Conservation (phyloP, 495 filamentous ascomycete species). For the Copromyces sp. region DNA sequence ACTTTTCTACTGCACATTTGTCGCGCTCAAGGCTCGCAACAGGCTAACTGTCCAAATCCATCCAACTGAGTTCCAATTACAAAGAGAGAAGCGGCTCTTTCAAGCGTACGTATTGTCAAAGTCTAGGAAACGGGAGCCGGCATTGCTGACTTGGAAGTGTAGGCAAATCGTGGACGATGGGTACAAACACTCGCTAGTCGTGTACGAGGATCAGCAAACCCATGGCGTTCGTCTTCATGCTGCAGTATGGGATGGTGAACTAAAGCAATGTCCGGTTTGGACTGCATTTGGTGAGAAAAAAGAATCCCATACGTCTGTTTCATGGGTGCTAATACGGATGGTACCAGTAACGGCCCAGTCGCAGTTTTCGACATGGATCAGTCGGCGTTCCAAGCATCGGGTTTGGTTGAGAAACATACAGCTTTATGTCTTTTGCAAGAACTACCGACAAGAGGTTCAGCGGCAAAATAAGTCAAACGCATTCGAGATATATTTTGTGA, state of each 20-base stretch:
- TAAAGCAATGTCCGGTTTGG: conserved; percentile 55
- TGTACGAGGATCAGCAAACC: conserved; percentile 58
- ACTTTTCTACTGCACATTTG: conserved; percentile 66
- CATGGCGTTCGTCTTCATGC: conserved; percentile 48
- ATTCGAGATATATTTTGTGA: conserved; percentile 37
- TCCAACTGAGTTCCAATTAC: conserved; percentile 50
- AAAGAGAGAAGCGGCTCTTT: conserved; percentile 55
- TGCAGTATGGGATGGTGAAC: conserved; percentile 39
- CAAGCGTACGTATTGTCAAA: conserved; percentile 46
- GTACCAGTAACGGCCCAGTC: conserved; percentile 49
- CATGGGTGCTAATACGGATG: background rate
- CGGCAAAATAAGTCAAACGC: conserved; percentile 31
- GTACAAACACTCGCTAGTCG: conserved; percentile 58
- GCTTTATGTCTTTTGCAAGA: conserved; percentile 51
- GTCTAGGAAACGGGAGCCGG: conserved; percentile 7
- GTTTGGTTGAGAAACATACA: conserved; percentile 53
- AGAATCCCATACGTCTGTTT: background rate
- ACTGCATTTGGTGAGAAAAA: conserved; percentile 51
- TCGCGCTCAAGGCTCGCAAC: conserved; percentile 65
- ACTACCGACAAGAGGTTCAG: conserved; percentile 44
- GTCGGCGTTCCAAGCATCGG: conserved; percentile 35
- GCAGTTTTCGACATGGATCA: conserved; percentile 48
- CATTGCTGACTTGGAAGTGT: background rate
- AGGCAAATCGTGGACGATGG: conserved; percentile 65
- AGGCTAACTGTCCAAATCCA: conserved; percentile 36